phyloP scores from a whole-genome alignment of 192 early-diverging fungal species.

The Geosiphon pyriformis region DNA sequence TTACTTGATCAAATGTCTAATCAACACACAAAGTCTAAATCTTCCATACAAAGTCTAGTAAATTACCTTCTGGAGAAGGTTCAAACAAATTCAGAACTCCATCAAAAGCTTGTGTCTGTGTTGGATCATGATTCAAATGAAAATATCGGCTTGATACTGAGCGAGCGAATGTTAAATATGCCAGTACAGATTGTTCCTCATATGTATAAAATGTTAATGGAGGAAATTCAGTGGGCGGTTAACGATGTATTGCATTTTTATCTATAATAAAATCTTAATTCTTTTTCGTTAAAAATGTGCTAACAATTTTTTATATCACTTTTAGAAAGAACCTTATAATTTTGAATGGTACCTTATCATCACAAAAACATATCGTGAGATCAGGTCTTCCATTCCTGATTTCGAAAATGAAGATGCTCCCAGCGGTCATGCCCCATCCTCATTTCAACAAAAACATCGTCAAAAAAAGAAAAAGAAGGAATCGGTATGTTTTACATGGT shows the following conservation, averaged over 20 bases:
- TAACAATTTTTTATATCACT: constrained; percentile 8
- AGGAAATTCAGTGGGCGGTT: constrained; percentile 73
- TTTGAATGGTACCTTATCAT: constrained; percentile 81
- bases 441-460: constrained; percentile 33
- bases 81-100: constrained; percentile 32
- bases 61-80: constrained; percentile 67
- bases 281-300: background rate
- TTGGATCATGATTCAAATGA: constrained; percentile 31
- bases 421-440: background rate
- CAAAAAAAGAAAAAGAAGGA: constrained; percentile 39
- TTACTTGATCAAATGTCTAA: background rate
- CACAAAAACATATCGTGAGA: constrained; percentile 77
- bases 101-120: constrained; percentile 31
- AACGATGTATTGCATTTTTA: constrained; percentile 68
- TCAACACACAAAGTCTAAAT: constrained; percentile 37
- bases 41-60: constrained; percentile 21
- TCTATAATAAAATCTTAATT: constrained; percentile 13
- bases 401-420: background rate
- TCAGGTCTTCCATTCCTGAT: constrained; percentile 52
- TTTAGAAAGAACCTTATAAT: constrained; percentile 63
- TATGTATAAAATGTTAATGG: constrained; percentile 84
- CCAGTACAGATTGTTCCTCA: constrained; percentile 87
- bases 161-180: constrained; percentile 93
- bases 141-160: constrained; percentile 66
- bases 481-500: constrained; percentile 27